phyloP scores from a whole-genome alignment of 2,329 filamentous ascomycete genomes.

The Rosellinia necatrix region DNA sequence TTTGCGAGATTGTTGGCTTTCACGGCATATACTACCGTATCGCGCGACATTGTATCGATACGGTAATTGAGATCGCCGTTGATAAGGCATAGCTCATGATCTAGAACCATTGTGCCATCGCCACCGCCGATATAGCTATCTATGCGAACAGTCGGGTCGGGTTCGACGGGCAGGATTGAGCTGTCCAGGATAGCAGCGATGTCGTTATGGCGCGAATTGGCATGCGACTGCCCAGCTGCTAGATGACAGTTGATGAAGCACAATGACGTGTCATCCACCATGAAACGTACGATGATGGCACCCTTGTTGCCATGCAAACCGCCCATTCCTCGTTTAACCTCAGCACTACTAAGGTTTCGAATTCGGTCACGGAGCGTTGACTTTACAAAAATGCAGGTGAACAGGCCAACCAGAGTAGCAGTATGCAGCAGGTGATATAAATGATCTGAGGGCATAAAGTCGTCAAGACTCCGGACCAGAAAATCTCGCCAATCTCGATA shows the following conservation, averaged over 20 bases:
- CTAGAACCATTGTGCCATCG: conserved; percentile 90
- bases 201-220: conserved; percentile 89
- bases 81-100: conserved; percentile 95
- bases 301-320: conserved; percentile 97
- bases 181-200: conserved; percentile 87
- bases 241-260: conserved; percentile 98
- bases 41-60: conserved; percentile 94
- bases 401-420: conserved; percentile 87
- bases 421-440: conserved; percentile 87
- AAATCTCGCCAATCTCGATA: conserved; percentile 97
- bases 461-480: conserved; percentile 78
- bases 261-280: conserved; percentile 89
- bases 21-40: conserved; percentile 86
- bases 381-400: conserved; percentile 95
- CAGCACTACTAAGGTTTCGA: conserved; percentile 74
- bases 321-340: conserved; percentile 96
- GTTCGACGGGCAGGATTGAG: conserved; percentile 72
- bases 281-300: conserved; percentile 87
- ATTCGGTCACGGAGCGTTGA: conserved; percentile 76
- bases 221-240: conserved; percentile 89
- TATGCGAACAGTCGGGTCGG: conserved; percentile 67
- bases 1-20: conserved; percentile 80
- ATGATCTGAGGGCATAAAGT: conserved; percentile 76
- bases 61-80: conserved; percentile 98
- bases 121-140: conserved; percentile 90